Base-by-base conservation (phyloP, 352 stramenopile genomes). In the Phytopythium ostracodes region DNA sequence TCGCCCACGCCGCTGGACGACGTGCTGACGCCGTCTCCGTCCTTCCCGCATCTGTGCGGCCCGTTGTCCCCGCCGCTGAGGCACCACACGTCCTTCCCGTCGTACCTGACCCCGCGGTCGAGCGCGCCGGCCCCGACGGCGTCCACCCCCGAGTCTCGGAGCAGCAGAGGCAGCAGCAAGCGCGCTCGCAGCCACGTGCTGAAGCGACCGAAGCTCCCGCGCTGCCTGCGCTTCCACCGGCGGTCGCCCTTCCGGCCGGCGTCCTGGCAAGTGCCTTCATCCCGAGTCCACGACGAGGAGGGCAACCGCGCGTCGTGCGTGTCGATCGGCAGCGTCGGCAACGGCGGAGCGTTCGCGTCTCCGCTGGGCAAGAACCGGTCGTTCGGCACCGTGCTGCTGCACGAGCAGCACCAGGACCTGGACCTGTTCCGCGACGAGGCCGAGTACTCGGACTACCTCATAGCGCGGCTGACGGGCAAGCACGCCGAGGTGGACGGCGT, bases 371-470 rank as follows among this genome's bases (percentile, higher is more conserved):
- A 52, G 15, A 29, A 56, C 51, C 61, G 53, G 17, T 35, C 49
- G 42, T 77, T 67, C 36, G 73, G 63, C 25, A 72, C 77, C 0
- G 56, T 81, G 27, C 25, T 79, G 2, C 54, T 83, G 22, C 69
- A 72, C 22, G 71, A 79, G 15, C 60, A 63, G 25, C 67, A 70
- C 25, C 65, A 78, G 4, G 69, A 85, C 15, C 68, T 89, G 2
- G 69, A 71, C 18, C 60, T 89, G 12, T 87, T 91, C 56, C 81
- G 79, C 2, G 81, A 91, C 42, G 79, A 92, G 58, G 81, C 84
- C 25, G 84, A 92, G 65, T 92, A 92, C 66, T 92, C 84, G 36
- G 84, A 92, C 59, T 91, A 92, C 69, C 61, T 92, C 52, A 70
- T 66, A 9, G 75, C 76, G 33, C 46, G 64, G 10, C 42, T 88